Conservation (phyloP, 768 basidiomycete species). For the Sporobolomyces phaffii region DNA sequence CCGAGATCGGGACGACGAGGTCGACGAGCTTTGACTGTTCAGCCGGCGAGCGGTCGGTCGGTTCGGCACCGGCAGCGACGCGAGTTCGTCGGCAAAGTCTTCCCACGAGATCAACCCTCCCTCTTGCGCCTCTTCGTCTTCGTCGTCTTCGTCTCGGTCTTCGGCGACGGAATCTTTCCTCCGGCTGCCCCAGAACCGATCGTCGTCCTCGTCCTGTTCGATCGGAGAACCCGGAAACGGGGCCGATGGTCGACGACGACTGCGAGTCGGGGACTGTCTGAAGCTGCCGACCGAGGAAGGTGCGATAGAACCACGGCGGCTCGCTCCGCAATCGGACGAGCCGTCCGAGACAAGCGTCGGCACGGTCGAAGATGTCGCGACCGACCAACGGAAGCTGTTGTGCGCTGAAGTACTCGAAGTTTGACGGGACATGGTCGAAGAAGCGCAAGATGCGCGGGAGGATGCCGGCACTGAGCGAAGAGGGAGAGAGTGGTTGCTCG, state of each 20-base stretch:
- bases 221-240: conserved; percentile 7
- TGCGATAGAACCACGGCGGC: conserved; percentile 7
- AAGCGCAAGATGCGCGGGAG: conserved; percentile 3
- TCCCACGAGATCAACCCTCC: conserved; percentile 24
- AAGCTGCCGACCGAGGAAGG: background rate
- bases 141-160: background rate
- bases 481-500: background rate
- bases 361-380: conserved; percentile 34
- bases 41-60: background rate
- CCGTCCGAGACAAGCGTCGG: conserved; percentile 7
- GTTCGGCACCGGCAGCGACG: background rate
- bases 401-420: conserved; percentile 6
- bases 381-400: conserved; percentile 30
- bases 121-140: background rate
- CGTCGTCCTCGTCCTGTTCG: conserved; percentile 1
- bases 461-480: background rate
- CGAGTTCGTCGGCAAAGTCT: conserved; percentile 30
- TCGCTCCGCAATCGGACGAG: conserved; percentile 7
- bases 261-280: background rate
- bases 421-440: conserved; percentile 14
- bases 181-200: background rate
- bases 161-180: background rate
- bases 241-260: conserved; percentile 3
- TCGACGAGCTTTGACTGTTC: background rate
- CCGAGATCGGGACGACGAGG: background rate